Conservation (phyloP, 768 basidiomycete genomes). For the Tulasnella sp. region DNA sequence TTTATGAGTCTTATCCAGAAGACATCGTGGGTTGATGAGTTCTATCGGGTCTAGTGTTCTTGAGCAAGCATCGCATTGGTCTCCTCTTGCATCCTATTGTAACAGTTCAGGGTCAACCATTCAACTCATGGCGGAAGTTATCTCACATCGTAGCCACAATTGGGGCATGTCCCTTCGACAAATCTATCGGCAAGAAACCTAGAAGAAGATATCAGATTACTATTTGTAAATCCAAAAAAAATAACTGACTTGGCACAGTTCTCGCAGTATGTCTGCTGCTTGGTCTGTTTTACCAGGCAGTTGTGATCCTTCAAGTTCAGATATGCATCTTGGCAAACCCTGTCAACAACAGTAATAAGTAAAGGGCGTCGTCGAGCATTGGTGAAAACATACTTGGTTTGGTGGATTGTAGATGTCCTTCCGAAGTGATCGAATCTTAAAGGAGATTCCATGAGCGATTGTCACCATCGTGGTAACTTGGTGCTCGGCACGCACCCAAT, state of each 20-base stretch:
- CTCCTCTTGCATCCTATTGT: slow-evolving; percentile 81
- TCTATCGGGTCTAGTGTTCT: slow-evolving; percentile 89
- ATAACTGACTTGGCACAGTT: slow-evolving; percentile 60
- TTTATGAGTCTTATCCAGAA: slow-evolving; percentile 66
- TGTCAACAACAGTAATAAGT: slow-evolving; percentile 24
- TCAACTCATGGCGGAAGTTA: not conserved
- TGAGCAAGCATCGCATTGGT: slow-evolving; percentile 92
- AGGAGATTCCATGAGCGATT: slow-evolving; percentile 4
- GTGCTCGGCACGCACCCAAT: slow-evolving; percentile 47
- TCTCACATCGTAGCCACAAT: slow-evolving; percentile 72
- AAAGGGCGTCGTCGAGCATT: not conserved
- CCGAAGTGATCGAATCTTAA: slow-evolving; percentile 89
- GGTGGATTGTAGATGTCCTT: slow-evolving; percentile 77
- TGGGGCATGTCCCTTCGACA: slow-evolving; percentile 94
- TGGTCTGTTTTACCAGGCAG: slow-evolving; percentile 66
- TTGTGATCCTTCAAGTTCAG: slow-evolving; percentile 65
- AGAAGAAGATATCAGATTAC: not conserved
- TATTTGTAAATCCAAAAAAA: not conserved
- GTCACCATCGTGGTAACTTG: not conserved
- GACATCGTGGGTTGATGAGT: slow-evolving; percentile 87
- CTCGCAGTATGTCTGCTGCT: slow-evolving; percentile 91
- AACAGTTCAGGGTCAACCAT: not conserved
- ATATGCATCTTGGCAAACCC: slow-evolving; percentile 87
- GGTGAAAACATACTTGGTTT: slow-evolving; percentile 58
- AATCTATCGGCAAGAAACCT: slow-evolving; percentile 95